Evolutionary conservation across 1,139 yeast species (phyloP), one percentile per base, ranked within the genome.

Genomic region (Hansenula sp.): DNA sequence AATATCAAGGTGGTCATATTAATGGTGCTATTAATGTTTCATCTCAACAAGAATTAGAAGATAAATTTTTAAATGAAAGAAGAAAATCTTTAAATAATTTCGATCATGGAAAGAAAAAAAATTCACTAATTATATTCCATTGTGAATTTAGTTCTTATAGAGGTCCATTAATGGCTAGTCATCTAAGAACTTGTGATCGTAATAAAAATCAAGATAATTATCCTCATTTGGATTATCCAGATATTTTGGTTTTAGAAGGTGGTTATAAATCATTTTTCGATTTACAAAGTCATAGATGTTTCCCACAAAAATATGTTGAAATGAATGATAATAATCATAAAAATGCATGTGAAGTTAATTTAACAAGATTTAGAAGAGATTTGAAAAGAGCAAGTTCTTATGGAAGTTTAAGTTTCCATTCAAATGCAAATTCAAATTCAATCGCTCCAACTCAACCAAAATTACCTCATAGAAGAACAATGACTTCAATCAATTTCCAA

Each of bases 101-200:
- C 31, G 42, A 53, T 8, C 59, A 50, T 28, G 31, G 31, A 5
- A 43, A 47, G 40, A 50, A 59, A 41, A 60, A 63, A 43, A 67
- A 74, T 41, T 63, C 67, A 18, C 66, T 93, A 45, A 65, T 91
- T 17, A 74, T 94, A 13, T 91, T 93, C 68, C 98, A 93, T 65
- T 93, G 99, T 66, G 99, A 93, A 64, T 91, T 89, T 61, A 84
- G 96, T 41, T 80, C 95, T 2, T 89, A 85, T 61, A 75, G 99
- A 47, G 96, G 98, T 11, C 99, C 99, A 3, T 72, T 86, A 41
- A 81, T 93, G 85, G 98, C 98, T 0, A 72, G 83, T 46, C 91
- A 89, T 61, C 72, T 93, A 47, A 73, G 99, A 51, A 84, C 84
- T 52, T 76, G 87, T 53, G 99, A 93, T 66, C 76, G 99, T 48